Evolutionary conservation across 78 protist species (phyloP).

Genomic region (Dictyostelium discoideum): dicty_2.7 NC_007089.4:4029001-4029500

Average conservation of each 20-base stretch:
- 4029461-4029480: no score
- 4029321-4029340: constrained; percentile 72
- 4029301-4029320: constrained; percentile 53
- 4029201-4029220: constrained; percentile 71
- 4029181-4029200: constrained; percentile 27
- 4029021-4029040: constrained; percentile 66
- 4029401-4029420: no score
- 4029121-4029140: constrained; percentile 78
- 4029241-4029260: constrained; percentile 48
- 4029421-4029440: not conserved
- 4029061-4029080: constrained; percentile 37
- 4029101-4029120: constrained; percentile 68
- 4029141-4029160: constrained; percentile 19
- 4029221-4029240: constrained; percentile 18
- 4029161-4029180: constrained; percentile 63
- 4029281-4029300: constrained; percentile 47
- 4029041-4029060: constrained; percentile 28
- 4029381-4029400: not conserved
- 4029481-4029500: not conserved
- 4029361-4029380: not conserved
- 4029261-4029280: constrained; percentile 31
- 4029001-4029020: constrained; percentile 81
- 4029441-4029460: not conserved
- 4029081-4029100: constrained; percentile 77
- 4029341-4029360: constrained; percentile 55